These are phyloP conservation scores for Leccinellum luteum DNA, from an alignment of 768 basidiomycete species.

Conservation along the genomic window DNA sequence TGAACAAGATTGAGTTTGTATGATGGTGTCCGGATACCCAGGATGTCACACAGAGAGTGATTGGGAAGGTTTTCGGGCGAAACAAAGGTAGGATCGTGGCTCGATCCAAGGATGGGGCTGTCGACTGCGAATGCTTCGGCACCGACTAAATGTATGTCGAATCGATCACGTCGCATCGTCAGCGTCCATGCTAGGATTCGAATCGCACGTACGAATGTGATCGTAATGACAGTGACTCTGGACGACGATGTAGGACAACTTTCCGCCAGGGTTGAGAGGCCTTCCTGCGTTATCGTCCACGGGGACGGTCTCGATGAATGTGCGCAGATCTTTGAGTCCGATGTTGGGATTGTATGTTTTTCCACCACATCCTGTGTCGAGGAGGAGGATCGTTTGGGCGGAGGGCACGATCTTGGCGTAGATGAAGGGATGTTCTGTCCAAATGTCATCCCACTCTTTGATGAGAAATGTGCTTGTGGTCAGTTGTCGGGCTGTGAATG, in stretches of 20 bases:
- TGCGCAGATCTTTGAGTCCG: constrained; percentile 41
- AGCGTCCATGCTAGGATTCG: not conserved
- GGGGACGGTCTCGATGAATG: constrained; percentile 47
- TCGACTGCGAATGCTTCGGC: constrained; percentile 49
- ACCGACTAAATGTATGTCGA: constrained; percentile 36
- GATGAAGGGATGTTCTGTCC: constrained; percentile 52
- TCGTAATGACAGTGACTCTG: constrained; percentile 58
- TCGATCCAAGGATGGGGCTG: constrained; percentile 48
- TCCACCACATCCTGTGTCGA: constrained; percentile 59
- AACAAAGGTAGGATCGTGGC: constrained; percentile 45
- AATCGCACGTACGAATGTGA: constrained; percentile 48
- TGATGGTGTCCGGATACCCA: constrained; percentile 41
- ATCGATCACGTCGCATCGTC: too few relatives aligned
- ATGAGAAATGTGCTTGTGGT: constrained; percentile 41
- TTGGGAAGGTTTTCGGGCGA: constrained; percentile 38
- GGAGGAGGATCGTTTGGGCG: constrained; percentile 42
- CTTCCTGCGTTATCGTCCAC: constrained; percentile 41
- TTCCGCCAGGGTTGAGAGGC: constrained; percentile 44
- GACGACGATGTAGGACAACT: constrained; percentile 45
- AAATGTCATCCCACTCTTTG: constrained; percentile 51
- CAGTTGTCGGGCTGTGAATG: constrained; percentile 37
- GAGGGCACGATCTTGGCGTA: constrained; percentile 45
- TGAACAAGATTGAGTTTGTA: constrained; percentile 47
- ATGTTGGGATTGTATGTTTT: constrained; percentile 39
- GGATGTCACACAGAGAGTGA: constrained; percentile 45